phyloP scores from a whole-genome alignment of 164 flowering plant species.

The Stephania cephalantha region DNA sequence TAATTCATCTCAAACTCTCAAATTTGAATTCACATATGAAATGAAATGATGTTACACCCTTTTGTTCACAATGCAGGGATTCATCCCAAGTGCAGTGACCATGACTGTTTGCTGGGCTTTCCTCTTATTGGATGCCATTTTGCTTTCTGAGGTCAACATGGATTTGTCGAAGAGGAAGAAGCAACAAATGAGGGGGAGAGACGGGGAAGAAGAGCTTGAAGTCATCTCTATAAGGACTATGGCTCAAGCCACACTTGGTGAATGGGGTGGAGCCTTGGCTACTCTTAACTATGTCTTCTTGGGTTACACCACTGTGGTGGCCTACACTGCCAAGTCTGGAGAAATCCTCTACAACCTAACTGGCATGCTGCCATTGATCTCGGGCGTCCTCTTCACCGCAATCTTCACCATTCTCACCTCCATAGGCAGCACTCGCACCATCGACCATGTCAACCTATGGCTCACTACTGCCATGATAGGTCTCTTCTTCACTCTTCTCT shows the following conservation, averaged over 20 bases:
- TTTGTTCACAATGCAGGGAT: slow-evolving; percentile 42
- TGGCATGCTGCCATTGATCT: slow-evolving; percentile 45
- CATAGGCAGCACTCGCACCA: slow-evolving; percentile 53
- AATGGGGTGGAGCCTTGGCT: slow-evolving; percentile 56
- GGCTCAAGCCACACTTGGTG: slow-evolving; percentile 77
- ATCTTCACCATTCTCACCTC: slow-evolving; percentile 46
- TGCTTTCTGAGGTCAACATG: slow-evolving; percentile 64
- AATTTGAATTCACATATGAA: neutral
- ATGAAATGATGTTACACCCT: neutral
- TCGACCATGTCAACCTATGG: slow-evolving; percentile 69
- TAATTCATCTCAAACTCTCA: slow-evolving; percentile 3
- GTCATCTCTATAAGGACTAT: slow-evolving; percentile 69
- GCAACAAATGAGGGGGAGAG: slow-evolving; percentile 16
- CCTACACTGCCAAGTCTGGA: slow-evolving; percentile 59
- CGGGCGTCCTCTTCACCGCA: slow-evolving; percentile 46
- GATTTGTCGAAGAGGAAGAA: slow-evolving; percentile 34
- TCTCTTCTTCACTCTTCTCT: neutral
- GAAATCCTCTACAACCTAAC: slow-evolving; percentile 49
- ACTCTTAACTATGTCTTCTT: slow-evolving; percentile 55
- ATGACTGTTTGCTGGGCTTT: slow-evolving; percentile 66
- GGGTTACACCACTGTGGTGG: slow-evolving; percentile 66
- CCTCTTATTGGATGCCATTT: slow-evolving; percentile 67
- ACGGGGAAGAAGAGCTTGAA: slow-evolving; percentile 29
- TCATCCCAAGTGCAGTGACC: slow-evolving; percentile 56
- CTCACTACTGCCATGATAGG: slow-evolving; percentile 70